Evolutionary conservation across 805 yeast species (phyloP).

Genomic region (Saccharomycopsis amapae): DNA sequence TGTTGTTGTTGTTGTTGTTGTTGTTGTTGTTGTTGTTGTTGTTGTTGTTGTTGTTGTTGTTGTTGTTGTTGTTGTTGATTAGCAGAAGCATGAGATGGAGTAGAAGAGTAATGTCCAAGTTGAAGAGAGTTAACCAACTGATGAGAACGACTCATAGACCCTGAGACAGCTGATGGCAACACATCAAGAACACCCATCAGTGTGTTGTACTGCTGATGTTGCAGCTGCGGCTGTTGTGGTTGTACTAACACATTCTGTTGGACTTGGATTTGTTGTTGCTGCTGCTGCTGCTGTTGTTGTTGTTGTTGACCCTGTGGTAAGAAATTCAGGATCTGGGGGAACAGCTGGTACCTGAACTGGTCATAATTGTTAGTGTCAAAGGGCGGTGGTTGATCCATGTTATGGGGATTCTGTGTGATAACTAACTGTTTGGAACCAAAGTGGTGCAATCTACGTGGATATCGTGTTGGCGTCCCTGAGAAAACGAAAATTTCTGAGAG

Average conservation of each 20-base stretch:
- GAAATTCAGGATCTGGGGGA: constrained; percentile 8
- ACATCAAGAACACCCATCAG: no score
- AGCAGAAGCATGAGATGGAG: not conserved
- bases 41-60: not conserved
- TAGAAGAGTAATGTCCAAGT: not conserved
- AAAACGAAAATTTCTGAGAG: no score
- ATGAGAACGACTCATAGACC: no score
- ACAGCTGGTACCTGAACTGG: constrained; percentile 13
- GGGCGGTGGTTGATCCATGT: constrained; percentile 17
- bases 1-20: not conserved
- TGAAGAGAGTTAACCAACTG: no score
- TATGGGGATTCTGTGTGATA: not conserved
- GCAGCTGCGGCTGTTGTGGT: no score
- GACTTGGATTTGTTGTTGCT: not conserved
- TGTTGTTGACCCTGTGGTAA: constrained; percentile 5
- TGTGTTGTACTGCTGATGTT: not conserved
- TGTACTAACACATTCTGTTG: not conserved
- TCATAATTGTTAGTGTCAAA: constrained; percentile 17
- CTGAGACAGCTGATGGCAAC: no score
- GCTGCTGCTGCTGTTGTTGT: constrained; percentile 1
- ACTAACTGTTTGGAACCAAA: not conserved
- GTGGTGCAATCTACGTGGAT: not conserved
- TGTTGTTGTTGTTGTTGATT: not conserved
- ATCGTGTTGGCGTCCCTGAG: not conserved
- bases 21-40: constrained; percentile 4